Percentiles rank a stretch among this genome's conserved stretches.
Conservation (phyloP, 768 basidiomycete genomes). For the Epithele typhae region DNA sequence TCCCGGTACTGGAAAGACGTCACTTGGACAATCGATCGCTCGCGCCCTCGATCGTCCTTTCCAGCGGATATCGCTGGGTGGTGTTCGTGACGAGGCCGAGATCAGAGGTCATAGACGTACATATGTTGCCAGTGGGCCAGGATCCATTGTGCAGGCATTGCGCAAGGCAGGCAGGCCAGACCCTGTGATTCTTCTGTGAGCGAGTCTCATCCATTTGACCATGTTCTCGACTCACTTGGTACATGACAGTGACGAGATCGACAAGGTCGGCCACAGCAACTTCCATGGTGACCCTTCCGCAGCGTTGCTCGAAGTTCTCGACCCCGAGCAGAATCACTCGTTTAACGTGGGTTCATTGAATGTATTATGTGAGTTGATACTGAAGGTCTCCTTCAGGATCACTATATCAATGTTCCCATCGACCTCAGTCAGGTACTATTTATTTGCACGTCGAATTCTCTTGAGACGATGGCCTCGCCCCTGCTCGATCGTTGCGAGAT, state of each 20-base stretch:
- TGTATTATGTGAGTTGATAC: neutral
- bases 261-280: constrained; percentile 84
- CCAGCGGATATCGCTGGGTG: constrained; percentile 88
- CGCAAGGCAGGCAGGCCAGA: constrained; percentile 79
- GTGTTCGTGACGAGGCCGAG: constrained; percentile 90
- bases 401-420: constrained; percentile 86
- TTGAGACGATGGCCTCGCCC: constrained; percentile 86
- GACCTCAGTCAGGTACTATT: constrained; percentile 88
- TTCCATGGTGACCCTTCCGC: constrained; percentile 92
- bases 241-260: constrained; percentile 67
- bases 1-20: constrained; percentile 89
- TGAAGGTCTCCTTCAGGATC: constrained; percentile 50
- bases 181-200: constrained; percentile 69
- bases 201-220: no score
- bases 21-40: constrained; percentile 85
- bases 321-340: constrained; percentile 88
- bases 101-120: constrained; percentile 78
- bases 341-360: constrained; percentile 53
- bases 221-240: no score
- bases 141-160: constrained; percentile 81
- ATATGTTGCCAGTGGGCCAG: constrained; percentile 88
- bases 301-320: constrained; percentile 86
- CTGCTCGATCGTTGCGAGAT: constrained; percentile 88
- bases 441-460: constrained; percentile 87
- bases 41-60: constrained; percentile 80